Conservation (phyloP, 2,329 filamentous ascomycete species). For the Metarhizium guizhouense region DNA sequence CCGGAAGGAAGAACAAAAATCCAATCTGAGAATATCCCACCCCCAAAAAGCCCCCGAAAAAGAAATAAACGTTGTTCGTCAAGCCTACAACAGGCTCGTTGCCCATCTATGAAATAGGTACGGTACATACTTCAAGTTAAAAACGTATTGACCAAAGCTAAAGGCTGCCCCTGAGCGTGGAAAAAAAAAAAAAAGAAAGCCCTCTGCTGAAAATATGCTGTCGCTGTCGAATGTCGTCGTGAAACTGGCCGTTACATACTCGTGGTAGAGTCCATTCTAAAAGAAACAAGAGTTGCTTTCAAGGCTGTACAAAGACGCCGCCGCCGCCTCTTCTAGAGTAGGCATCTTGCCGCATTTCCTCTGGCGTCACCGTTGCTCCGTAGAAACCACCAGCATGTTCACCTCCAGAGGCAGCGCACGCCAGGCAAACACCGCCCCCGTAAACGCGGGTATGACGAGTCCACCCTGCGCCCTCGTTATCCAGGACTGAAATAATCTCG, state of each 20-base stretch:
- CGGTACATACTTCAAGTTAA: too few relatives aligned
- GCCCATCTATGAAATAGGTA: too few relatives aligned
- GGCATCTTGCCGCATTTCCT: constrained; percentile 35
- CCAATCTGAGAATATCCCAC: too few relatives aligned
- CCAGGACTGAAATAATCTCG: constrained; percentile 40
- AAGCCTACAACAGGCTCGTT: too few relatives aligned
- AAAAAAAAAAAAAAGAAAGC: background rate
- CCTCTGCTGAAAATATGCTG: background rate
- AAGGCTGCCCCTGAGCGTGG: background rate
- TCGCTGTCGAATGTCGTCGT: background rate
- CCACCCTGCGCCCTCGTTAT: constrained; percentile 42
- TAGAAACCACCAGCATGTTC: constrained; percentile 41
- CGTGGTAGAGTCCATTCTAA: background rate
- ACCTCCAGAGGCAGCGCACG: constrained; percentile 40
- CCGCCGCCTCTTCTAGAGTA: background rate
- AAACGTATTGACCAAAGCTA: too few relatives aligned
- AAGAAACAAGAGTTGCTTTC: background rate
- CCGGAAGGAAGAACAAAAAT: too few relatives aligned
- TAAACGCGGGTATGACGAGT: constrained; percentile 51
- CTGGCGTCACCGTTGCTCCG: constrained; percentile 42
- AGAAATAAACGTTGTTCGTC: too few relatives aligned
- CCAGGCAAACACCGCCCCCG: constrained; percentile 47
- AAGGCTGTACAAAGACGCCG: constrained; percentile 1
- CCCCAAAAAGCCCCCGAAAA: background rate
- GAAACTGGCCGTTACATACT: background rate